Percentiles rank a stretch among this genome's conserved stretches.
Evolutionary conservation across 176 grass and related monocot species (phyloP).

Genomic region (Carex littledalei): DNA sequence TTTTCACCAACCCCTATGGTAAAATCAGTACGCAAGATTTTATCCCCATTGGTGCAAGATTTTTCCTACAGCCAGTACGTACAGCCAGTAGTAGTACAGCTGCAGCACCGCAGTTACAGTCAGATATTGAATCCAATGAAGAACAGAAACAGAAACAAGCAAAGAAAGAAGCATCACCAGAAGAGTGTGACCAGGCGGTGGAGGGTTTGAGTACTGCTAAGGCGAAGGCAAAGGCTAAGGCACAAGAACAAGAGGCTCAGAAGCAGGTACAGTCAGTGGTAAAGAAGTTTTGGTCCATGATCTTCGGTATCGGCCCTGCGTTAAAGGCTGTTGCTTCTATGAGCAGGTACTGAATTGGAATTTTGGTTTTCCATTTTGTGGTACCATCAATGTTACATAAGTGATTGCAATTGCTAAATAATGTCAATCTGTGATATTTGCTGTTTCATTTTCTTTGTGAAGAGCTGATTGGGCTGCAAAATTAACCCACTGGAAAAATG

Average conservation of each 20-base stretch:
- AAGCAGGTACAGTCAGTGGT: conserved; percentile 47
- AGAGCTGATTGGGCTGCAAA: conserved; percentile 80
- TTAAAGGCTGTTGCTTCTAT: conserved; percentile 69
- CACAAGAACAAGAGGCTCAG: conserved; percentile 49
- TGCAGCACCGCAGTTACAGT: conserved; percentile 26
- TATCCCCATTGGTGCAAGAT: conserved; percentile 47
- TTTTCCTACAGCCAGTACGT: conserved; percentile 40
- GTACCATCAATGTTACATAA: neutral
- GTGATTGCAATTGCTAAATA: neutral
- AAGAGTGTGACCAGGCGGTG: conserved; percentile 90
- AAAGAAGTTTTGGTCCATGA: conserved; percentile 53
- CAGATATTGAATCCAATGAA: conserved; percentile 32
- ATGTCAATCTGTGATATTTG: neutral
- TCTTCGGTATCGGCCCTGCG: conserved; percentile 78
- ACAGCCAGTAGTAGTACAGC: conserved; percentile 33
- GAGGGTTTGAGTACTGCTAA: conserved; percentile 83
- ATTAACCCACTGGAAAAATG: conserved; percentile 88
- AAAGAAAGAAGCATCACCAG: conserved; percentile 68
- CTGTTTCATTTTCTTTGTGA: conserved; percentile 27
- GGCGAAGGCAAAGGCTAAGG: conserved; percentile 73
- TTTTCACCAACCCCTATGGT: conserved; percentile 13
- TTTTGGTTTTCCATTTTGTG: conserved; percentile 7
- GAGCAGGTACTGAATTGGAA: conserved; percentile 58
- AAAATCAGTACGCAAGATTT: conserved; percentile 27
- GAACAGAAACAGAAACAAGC: conserved; percentile 44